Evolutionary conservation across 805 yeast species (phyloP).

Genomic region (Komagataella mondaviorum): DNA sequence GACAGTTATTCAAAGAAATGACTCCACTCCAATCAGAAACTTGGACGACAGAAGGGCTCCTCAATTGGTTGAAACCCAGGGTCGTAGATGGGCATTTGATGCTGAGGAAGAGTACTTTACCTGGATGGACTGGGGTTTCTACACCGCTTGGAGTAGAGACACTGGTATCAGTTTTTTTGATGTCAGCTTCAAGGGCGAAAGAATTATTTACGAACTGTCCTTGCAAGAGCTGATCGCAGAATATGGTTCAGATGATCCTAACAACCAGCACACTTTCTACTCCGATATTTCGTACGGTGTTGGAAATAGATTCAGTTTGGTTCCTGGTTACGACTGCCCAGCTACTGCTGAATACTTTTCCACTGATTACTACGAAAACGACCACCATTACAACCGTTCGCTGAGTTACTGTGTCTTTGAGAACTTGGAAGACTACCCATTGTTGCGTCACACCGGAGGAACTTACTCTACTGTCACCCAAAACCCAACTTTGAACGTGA

Average conservation of each 20-base stretch:
- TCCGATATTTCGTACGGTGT: constrained; percentile 14
- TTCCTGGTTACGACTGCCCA: constrained; percentile 17
- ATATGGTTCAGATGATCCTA: constrained; percentile 17
- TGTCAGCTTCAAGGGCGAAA: constrained; percentile 15
- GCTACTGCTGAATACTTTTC: constrained; percentile 15
- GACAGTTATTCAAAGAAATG: constrained; percentile 8
- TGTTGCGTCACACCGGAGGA: constrained; percentile 3
- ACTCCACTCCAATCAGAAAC: not conserved
- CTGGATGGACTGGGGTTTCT: constrained; percentile 18
- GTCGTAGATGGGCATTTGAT: constrained; percentile 13
- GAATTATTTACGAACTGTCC: constrained; percentile 14
- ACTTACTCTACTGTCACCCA: constrained; percentile 6
- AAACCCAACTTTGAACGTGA: constrained; percentile 12
- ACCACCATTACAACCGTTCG: constrained; percentile 11
- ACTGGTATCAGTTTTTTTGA: constrained; percentile 12
- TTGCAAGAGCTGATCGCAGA: constrained; percentile 17
- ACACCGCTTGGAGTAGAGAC: constrained; percentile 13
- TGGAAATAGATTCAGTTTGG: constrained; percentile 16
- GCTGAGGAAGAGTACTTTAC: constrained; percentile 14
- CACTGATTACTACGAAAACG: constrained; percentile 13
- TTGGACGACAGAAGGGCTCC: constrained; percentile 13
- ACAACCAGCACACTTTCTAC: constrained; percentile 13
- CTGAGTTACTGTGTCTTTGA: constrained; percentile 11
- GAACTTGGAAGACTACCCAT: constrained; percentile 2
- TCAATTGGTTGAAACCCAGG: constrained; percentile 12